A percentile compares a stretch with the other conserved stretches of the same genome.
Conservation (phyloP, 768 basidiomycete genomes). For the Boletus reticuloceps region DNA sequence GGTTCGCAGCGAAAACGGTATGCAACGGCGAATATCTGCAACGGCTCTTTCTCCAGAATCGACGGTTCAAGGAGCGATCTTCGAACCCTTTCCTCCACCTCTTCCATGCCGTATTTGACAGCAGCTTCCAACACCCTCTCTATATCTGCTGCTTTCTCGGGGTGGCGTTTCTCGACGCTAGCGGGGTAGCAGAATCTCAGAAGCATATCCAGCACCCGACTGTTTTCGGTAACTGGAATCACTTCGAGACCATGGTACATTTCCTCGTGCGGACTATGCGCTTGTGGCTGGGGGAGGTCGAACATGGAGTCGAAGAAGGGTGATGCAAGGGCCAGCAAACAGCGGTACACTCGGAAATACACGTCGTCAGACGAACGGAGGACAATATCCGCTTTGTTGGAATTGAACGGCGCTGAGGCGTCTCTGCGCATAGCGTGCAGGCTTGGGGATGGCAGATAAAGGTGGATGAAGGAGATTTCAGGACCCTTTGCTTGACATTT, state of each 20-base stretch:
- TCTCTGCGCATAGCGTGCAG: conserved; percentile 17
- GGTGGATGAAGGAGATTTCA: background rate
- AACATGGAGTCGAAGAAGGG: conserved; percentile 34
- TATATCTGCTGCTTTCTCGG: conserved; percentile 15
- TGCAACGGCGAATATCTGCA: conserved; percentile 35
- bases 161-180: conserved; percentile 21
- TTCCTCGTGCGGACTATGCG: conserved; percentile 10
- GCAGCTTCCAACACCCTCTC: conserved; percentile 28
- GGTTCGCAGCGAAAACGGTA: conserved; percentile 26
- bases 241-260: conserved; percentile 15
- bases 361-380: conserved; percentile 48
- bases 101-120: conserved; percentile 32
- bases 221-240: conserved; percentile 31
- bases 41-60: conserved; percentile 28
- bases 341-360: conserved; percentile 23
- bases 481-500: conserved; percentile 2
- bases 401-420: conserved; percentile 42
- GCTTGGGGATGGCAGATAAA: background rate
- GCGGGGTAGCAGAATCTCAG: conserved; percentile 37
- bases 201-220: conserved; percentile 27
- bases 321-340: conserved; percentile 27
- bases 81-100: conserved; percentile 23
- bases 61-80: conserved; percentile 22
- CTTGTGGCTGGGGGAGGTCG: conserved; percentile 25
- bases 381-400: conserved; percentile 47